Evolutionary conservation across 2,329 filamentous ascomycete genomes (phyloP).

Genomic region (Claviceps quebecensis): DNA sequence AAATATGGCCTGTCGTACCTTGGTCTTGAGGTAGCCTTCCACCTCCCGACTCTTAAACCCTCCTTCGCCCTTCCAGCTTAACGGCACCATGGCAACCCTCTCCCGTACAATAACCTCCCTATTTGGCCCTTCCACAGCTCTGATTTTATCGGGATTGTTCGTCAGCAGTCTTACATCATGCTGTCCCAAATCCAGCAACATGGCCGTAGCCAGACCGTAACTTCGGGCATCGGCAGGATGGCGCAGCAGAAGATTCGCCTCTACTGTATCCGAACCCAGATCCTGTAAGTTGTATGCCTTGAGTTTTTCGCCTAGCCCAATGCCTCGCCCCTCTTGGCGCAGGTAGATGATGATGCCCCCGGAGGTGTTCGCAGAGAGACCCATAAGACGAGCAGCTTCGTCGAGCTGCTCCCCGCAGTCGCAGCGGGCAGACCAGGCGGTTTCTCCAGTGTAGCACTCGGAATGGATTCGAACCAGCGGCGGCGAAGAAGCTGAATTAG

Average conservation of each 20-base stretch:
- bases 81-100: slow-evolving; percentile 84
- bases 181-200: slow-evolving; percentile 75
- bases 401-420: slow-evolving; percentile 97
- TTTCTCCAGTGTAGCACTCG: slow-evolving; percentile 97
- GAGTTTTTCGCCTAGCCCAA: slow-evolving; percentile 86
- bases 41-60: slow-evolving; percentile 82
- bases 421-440: slow-evolving; percentile 93
- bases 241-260: slow-evolving; percentile 79
- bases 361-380: slow-evolving; percentile 43
- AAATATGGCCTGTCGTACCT: slow-evolving; percentile 42
- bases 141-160: slow-evolving; percentile 95
- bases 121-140: slow-evolving; percentile 83
- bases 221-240: slow-evolving; percentile 91
- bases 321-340: slow-evolving; percentile 88
- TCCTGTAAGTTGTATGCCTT: slow-evolving; percentile 98
- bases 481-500: slow-evolving; percentile 7
- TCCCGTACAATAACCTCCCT: slow-evolving; percentile 79
- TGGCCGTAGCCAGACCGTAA: slow-evolving; percentile 92
- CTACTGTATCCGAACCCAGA: slow-evolving; percentile 90
- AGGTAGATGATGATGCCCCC: slow-evolving; percentile 93
- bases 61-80: slow-evolving; percentile 78
- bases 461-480: slow-evolving; percentile 91
- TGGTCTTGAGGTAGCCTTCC: slow-evolving; percentile 86
- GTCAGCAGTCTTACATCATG: slow-evolving; percentile 70
- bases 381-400: slow-evolving; percentile 90